Evolutionary conservation across 169 alveolate species (phyloP), one percentile per base, ranked within the genome.

Genomic region (Babesia bigemina): DNA sequence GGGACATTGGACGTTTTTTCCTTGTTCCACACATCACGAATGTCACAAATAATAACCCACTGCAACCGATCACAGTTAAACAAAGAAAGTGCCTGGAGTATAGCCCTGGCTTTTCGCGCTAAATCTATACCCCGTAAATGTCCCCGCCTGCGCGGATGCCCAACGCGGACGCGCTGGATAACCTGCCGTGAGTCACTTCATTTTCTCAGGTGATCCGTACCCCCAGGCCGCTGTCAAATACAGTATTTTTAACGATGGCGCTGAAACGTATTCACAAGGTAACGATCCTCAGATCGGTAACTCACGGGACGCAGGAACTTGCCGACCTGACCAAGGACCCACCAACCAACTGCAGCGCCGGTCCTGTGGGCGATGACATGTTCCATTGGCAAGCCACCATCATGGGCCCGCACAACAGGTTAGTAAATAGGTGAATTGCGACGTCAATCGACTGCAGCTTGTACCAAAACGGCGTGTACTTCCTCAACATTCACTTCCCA

Each of bases 311-410:
- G 48, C 70, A 97, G 97, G 99, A 98, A 93, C 91, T 97, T 36
- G 91, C 92, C 67, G 99, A 98, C 74, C 93, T 98, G 63, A 94
- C 95, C 65, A 94, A 95, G 75, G 99, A 98, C 85, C 99, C 99
- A 56, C 99, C 99, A 29, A 95, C 99, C 17, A 96, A 95, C 92
- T 98, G 99, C 91, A 94, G 98, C 49, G 99, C 99, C 42, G 99
- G 99, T 12, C 98, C 98, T 19, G 96, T 95, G 28, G 98, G 97
- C 36, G 99, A 97, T 70, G 99, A 98, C 84, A 90, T 95, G 92
- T 97, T 96, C 91, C 96, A 96, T 85, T 98, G 99, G 99, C 98
- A 98, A 84, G 99, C 99, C 22, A 96, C 99, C n/a, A 97, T 98
- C 74, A 95, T 96, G 98, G 99, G 99, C 47, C 99, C 99, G 3